Percentiles rank a stretch among this genome's conserved stretches.
Evolutionary conservation across 2,329 filamentous ascomycete genomes (phyloP).

Genomic region (Aspergillus sp.): DNA sequence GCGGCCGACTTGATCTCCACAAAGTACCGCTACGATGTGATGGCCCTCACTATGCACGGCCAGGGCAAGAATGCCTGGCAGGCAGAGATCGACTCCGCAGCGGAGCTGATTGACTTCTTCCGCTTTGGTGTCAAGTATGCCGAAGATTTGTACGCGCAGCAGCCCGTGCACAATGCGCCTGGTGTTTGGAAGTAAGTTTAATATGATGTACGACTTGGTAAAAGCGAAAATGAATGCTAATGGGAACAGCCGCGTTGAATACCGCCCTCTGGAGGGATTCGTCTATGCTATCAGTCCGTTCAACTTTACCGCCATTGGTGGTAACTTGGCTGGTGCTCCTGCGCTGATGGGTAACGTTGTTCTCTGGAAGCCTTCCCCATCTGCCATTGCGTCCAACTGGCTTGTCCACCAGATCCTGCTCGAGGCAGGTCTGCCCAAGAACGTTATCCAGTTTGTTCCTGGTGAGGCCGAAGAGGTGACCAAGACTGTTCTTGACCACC

Average conservation of each 20-base stretch:
- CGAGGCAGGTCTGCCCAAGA: conserved; percentile 83
- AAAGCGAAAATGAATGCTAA: conserved; percentile 2
- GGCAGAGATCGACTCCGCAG: conserved; percentile 95
- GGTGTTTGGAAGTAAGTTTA: conserved; percentile 78
- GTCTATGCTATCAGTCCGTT: conserved; percentile 93
- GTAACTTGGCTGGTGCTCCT: conserved; percentile 78
- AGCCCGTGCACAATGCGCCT: conserved; percentile 78
- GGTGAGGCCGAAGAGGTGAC: conserved; percentile 85
- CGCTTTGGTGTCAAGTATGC: conserved; percentile 91
- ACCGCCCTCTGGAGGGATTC: conserved; percentile 89
- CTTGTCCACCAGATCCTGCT: conserved; percentile 85
- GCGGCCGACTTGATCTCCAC: conserved; percentile 85
- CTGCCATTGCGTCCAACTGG: conserved; percentile 86
- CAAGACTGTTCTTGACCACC: conserved; percentile 71
- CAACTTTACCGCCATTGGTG: conserved; percentile 95
- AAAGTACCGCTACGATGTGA: conserved; percentile 95
- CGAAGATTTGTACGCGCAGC: conserved; percentile 83
- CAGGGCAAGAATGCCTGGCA: conserved; percentile 99
- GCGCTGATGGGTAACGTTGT: conserved; percentile 93
- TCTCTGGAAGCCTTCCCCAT: conserved; percentile 94
- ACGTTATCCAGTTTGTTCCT: conserved; percentile 92
- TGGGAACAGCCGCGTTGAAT: conserved; percentile 65
- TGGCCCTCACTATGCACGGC: conserved; percentile 93
- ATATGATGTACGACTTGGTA: neutral
- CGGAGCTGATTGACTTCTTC: conserved; percentile 89